Base-by-base conservation (phyloP, 768 basidiomycete genomes). In the Leccinum subgranulosum region DNA sequence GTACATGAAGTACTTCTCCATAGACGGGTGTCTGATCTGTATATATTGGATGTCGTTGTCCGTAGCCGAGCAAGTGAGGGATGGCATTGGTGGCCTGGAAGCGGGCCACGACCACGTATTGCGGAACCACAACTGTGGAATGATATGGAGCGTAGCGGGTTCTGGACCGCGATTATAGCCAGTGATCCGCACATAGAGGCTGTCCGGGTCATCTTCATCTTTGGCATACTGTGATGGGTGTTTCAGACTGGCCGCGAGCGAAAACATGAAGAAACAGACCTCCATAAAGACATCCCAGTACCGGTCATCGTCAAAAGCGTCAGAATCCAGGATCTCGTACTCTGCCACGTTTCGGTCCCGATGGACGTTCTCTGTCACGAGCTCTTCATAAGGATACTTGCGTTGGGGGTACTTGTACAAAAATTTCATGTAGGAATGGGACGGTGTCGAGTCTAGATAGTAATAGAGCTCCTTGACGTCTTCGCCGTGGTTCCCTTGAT, bases 281-380 rank as follows among this genome's bases (percentile, higher is more conserved):
- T 99, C 96, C 55, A 98, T 87, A 65, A 98, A 99, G 36, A 99
- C 86, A 71, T 99, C 97, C 97, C 97, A 99, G 73, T 99, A 99
- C 10, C 88, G 80, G 72, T 98, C 88, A 31, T 92, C 91, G 58
- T 95, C 91, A 66, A 98, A 97, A 1, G 79, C 83, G 58, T 92
- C 93, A 0, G 93, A 92, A 71, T 98, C 95, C 72, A 96, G 74
- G 65, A 98, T 86, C 74, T 99, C 97, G 67, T 84, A 98, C 73
- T 99, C 97, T 55, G 83, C 76, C 14, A 94, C 94, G 57, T 97
- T 86, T 48, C 97, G 83, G 64, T 83, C 84, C 49, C 97, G 81
- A 63, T 87, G 83, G 66, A 84, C 77, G 69, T 88, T 95, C 76
- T 99, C 94, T 48, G 79, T 74, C 12, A 97, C 89, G 54, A 99